phyloP scores from a whole-genome alignment of 1,139 yeast species.

The Yarrowia galli region DNA sequence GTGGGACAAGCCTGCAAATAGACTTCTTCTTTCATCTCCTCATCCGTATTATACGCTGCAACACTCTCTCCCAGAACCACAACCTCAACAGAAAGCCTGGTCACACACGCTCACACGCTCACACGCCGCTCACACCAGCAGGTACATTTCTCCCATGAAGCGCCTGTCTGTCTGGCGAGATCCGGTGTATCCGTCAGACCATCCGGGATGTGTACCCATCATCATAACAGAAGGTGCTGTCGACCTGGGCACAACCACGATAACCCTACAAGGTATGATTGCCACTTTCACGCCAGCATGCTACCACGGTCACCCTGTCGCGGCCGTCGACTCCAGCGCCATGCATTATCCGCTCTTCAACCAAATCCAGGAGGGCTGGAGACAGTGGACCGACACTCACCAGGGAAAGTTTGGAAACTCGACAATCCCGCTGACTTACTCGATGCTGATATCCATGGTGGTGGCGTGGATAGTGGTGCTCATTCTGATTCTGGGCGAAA shows the following conservation, averaged over 20 bases:
- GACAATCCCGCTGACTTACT: constrained; percentile 66
- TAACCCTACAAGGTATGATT: constrained; percentile 21
- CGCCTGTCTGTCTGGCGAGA: constrained; percentile 38
- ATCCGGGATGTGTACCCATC: constrained; percentile 32
- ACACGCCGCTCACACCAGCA: not conserved
- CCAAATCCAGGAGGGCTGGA: constrained; percentile 26
- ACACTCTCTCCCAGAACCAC: not conserved
- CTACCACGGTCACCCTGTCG: constrained; percentile 34
- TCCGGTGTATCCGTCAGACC: constrained; percentile 33
- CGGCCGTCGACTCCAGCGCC: constrained; percentile 38
- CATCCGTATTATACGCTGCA: constrained; percentile 11
- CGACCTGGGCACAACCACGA: constrained; percentile 34
- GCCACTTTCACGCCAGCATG: constrained; percentile 37
- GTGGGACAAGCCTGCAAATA: constrained; percentile 38
- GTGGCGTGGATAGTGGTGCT: constrained; percentile 38
- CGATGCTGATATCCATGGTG: constrained; percentile 70
- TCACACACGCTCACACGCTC: not conserved
- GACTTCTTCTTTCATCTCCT: constrained; percentile 37
- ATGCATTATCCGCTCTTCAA: constrained; percentile 30
- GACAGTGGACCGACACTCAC: constrained; percentile 36
- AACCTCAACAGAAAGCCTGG: constrained; percentile 19
- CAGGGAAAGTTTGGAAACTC: constrained; percentile 51
- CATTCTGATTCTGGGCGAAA: constrained; percentile 34
- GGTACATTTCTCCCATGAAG: constrained; percentile 25
- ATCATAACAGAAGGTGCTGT: constrained; percentile 28